Evolutionary conservation across 169 alveolate genomes (phyloP), one percentile per base, ranked within the genome.

Genomic region (Plasmodium gallinaceum): DNA sequence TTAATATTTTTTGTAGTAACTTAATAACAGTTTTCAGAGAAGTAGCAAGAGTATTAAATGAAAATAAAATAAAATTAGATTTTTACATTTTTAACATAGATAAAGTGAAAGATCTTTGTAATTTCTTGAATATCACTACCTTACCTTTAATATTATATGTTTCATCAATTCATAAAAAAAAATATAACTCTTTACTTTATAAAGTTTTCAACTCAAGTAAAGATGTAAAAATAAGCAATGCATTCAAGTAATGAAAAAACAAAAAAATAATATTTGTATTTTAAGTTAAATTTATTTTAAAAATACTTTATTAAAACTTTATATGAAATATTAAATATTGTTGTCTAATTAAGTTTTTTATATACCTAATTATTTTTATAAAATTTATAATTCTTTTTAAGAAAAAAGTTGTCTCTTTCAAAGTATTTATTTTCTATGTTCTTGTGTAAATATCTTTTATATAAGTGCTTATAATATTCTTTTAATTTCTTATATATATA

Each of bases 151-250:
- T 85, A 37, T 74, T 85, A 22, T 85, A 85, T 61, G 86, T 85
- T 24, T 85, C 91, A 7, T 85, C 91, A 20, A 74, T 68, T 22
- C 91, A 85, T 61, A 85, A 65, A 73, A 85, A 85, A 39, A 70
- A 68, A 85, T 69, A 85, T 45, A 60, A 70, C 51, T 69, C 91
- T 20, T 26, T 85, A 22, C 66, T 85, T 85, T 51, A 70, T 22
- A 85, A 70, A 57, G 16, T 46, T 46, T 37, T 85, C 26, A 69
- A 52, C 57, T 85, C 91, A 37, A 70, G 74, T 61, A 85, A 85
- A 62, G 91, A 85, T 48, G 65, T 85, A 7, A 85, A 60, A 85
- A 85, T 85, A 85, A 71, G 76, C 52, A 85, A 85, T 42, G 91
- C 91, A 52, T 85, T 85, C 86, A 85, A 86, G 91, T 85, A 71